These are phyloP conservation scores for Scedosporium boydii DNA, from an alignment of 2,329 filamentous ascomycete species.

Conservation along the genomic window DNA sequence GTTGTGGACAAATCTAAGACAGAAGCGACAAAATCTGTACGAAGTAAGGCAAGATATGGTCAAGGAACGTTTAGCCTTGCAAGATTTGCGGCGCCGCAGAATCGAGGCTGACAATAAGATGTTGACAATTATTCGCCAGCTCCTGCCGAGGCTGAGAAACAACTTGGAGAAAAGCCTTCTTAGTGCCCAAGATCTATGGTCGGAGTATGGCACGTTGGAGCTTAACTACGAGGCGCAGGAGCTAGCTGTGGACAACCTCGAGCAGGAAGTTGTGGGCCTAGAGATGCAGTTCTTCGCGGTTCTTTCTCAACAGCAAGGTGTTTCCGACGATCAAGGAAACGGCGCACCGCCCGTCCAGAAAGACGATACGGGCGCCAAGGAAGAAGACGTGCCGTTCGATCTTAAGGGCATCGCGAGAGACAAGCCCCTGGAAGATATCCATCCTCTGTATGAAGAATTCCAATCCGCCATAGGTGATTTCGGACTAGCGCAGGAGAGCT, in stretches of 20 bases:
- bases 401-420: constrained; percentile 25
- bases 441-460: constrained; percentile 37
- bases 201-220: constrained; percentile 26
- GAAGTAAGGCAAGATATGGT: not conserved
- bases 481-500: constrained; percentile 37
- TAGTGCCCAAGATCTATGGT: constrained; percentile 26
- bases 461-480: constrained; percentile 33
- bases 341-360: not conserved
- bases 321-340: constrained; percentile 8
- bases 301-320: constrained; percentile 14
- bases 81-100: not conserved
- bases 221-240: constrained; percentile 27
- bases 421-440: constrained; percentile 27
- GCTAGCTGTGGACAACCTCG: constrained; percentile 22
- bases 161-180: constrained; percentile 14
- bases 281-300: constrained; percentile 29
- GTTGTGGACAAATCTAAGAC: not conserved
- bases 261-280: constrained; percentile 23
- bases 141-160: not conserved
- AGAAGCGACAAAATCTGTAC: constrained; percentile 1
- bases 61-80: not conserved
- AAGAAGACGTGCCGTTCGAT: constrained; percentile 19
- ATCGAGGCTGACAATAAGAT: constrained; percentile 4
- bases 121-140: not conserved
- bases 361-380: not conserved